Conservation (phyloP, 2,329 filamentous ascomycete species). For the Fusarium equiseti region DNA sequence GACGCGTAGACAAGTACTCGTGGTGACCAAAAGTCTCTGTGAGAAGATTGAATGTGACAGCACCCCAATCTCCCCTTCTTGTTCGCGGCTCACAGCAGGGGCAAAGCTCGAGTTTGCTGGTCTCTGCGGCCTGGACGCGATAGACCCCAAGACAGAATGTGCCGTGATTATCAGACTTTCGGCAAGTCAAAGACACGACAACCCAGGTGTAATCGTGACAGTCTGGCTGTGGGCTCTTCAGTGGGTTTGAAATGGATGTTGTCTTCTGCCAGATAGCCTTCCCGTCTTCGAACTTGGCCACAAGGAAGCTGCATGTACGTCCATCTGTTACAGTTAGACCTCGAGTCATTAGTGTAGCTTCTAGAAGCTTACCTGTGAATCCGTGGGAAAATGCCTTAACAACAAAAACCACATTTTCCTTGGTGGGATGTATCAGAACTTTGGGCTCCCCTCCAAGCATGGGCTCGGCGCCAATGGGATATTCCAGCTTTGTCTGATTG, state of each 20-base stretch:
- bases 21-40: slow-evolving; percentile 26
- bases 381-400: slow-evolving; percentile 22
- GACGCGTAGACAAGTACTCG: slow-evolving; percentile 17
- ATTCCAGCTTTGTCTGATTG: slow-evolving; percentile 7
- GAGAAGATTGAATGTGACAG: slow-evolving; percentile 36
- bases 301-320: slow-evolving; percentile 8
- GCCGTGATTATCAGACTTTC: slow-evolving; percentile 33
- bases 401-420: slow-evolving; percentile 32
- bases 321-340: slow-evolving; percentile 10
- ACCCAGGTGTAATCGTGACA: neutral
- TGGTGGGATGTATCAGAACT: slow-evolving; percentile 40
- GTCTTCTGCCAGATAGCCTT: slow-evolving; percentile 11
- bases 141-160: slow-evolving; percentile 34
- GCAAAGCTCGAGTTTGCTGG: neutral
- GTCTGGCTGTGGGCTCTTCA: neutral
- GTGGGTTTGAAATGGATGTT: slow-evolving; percentile 26
- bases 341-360: neutral
- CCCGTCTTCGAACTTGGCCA: slow-evolving; percentile 30
- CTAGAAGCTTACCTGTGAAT: slow-evolving; percentile 3
- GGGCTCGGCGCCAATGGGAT: neutral
- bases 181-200: slow-evolving; percentile 1
- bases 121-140: neutral
- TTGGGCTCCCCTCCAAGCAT: slow-evolving; percentile 32
- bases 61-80: slow-evolving; percentile 26
- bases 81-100: slow-evolving; percentile 7